phyloP scores from a whole-genome alignment of 441 rosid species.

The Iberis amara region DNA sequence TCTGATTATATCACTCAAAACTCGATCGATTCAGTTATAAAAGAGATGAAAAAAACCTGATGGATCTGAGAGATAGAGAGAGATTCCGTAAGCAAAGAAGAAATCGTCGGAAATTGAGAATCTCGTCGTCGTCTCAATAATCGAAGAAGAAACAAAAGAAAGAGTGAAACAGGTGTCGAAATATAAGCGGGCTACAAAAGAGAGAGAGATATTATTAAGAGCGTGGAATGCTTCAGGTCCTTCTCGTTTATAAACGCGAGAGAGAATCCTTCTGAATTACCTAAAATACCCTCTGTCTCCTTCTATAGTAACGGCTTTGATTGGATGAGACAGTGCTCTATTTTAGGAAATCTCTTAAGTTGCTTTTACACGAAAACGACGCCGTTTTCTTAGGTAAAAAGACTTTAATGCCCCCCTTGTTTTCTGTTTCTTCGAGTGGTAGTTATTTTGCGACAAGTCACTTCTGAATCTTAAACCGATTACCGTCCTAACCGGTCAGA shows the following conservation, averaged over 20 bases:
- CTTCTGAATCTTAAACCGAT: conserved; percentile 23
- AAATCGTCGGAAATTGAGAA: conserved; percentile 22
- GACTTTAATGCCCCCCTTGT: conserved; percentile 15
- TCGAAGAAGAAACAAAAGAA: conserved; percentile 6
- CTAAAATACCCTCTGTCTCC: conserved; percentile 24
- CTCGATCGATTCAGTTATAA: background rate
- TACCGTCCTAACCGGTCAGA: conserved; percentile 31
- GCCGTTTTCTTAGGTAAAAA: conserved; percentile 16
- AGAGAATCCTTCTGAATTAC: background rate
- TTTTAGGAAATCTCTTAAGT: conserved; percentile 25
- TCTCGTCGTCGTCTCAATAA: conserved; percentile 26
- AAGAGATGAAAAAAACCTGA: conserved; percentile 24
- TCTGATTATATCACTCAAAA: background rate
- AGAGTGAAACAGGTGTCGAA: conserved; percentile 26
- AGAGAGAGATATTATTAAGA: conserved; percentile 22
- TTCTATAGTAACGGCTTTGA: conserved; percentile 24
- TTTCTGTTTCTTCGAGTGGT: conserved; percentile 22
- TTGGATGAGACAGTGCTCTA: conserved; percentile 31
- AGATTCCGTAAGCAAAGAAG: conserved; percentile 22
- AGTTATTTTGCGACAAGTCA: conserved; percentile 30
- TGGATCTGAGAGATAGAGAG: conserved; percentile 26
- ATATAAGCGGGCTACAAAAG: conserved; percentile 16
- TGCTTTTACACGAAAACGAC: conserved; percentile 33
- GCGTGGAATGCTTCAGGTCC: conserved; percentile 21
- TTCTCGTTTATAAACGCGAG: conserved; percentile 30